Conservation (phyloP, 2,329 filamentous ascomycete genomes). For the Orbilia brochopaga region DNA sequence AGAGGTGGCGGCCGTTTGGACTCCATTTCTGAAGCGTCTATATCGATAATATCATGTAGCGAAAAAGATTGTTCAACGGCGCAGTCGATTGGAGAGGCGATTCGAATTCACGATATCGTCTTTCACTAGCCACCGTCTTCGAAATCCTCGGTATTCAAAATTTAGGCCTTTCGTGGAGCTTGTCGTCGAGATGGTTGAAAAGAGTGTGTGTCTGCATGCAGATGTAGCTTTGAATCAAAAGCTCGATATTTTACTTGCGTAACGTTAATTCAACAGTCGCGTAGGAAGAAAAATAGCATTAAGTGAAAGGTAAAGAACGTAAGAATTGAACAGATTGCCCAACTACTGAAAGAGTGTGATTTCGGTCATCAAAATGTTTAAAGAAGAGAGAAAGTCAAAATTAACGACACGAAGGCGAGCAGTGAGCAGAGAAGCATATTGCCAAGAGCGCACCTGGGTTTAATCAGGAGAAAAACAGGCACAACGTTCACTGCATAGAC, state of each 20-base stretch:
- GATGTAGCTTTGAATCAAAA: not conserved
- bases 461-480: constrained; percentile 36
- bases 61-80: not conserved
- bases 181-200: constrained; percentile 3
- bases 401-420: constrained; percentile 43
- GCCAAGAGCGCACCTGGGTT: constrained; percentile 40
- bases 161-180: not conserved
- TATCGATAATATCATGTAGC: constrained; percentile 31
- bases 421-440: constrained; percentile 28
- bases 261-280: constrained; percentile 5
- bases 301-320: constrained; percentile 21
- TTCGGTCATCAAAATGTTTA: constrained; percentile 21
- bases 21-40: constrained; percentile 28
- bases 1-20: constrained; percentile 41
- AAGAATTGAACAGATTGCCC: constrained; percentile 17
- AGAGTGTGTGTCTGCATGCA: not conserved
- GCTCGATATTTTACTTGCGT: not conserved
- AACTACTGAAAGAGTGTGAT: constrained; percentile 27
- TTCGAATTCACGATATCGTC: not conserved
- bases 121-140: not conserved
- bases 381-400: constrained; percentile 13
- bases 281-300: constrained; percentile 3
- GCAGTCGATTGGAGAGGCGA: constrained; percentile 2
- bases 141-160: not conserved
- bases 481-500: constrained; percentile 34